These are phyloP conservation scores for Boletus vinaceobasis DNA, from an alignment of 768 basidiomycete species.

Conservation along the genomic window DNA sequence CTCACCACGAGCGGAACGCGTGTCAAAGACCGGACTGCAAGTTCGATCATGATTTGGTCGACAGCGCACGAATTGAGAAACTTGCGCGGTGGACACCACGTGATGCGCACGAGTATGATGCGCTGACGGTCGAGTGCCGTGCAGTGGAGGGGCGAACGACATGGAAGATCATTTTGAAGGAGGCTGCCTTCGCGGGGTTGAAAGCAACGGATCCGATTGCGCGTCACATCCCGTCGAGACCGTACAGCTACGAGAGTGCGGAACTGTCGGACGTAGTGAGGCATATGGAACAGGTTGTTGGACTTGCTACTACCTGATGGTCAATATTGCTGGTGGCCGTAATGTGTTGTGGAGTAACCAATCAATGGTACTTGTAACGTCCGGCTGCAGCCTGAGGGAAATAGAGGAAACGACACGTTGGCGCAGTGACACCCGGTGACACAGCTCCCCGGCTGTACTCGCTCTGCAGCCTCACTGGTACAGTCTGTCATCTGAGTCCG, in stretches of 20 bases:
- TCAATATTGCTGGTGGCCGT: not conserved
- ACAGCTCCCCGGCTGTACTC: not conserved
- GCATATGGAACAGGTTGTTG: conserved; percentile 11
- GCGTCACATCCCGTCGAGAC: conserved; percentile 4
- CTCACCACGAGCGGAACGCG: conserved; percentile 6
- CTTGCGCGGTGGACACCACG: conserved; percentile 9
- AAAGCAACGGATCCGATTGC: conserved; percentile 11
- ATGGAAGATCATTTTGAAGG: conserved; percentile 16
- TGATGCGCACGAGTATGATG: not conserved
- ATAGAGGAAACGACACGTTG: not conserved
- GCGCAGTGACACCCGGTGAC: not conserved
- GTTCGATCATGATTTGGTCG: conserved; percentile 17
- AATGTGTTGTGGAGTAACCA: not conserved
- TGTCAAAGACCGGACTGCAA: conserved; percentile 11
- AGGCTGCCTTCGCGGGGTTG: conserved; percentile 7
- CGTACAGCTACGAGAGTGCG: conserved; percentile 12
- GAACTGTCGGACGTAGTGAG: conserved; percentile 16
- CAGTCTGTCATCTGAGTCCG: not conserved
- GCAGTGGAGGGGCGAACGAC: conserved; percentile 6
- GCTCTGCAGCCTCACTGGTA: not conserved
- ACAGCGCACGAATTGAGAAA: conserved; percentile 10
- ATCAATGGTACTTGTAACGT: not conserved
- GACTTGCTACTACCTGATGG: not conserved
- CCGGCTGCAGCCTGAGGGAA: no score
- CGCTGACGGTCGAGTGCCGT: conserved; percentile 16